Evolutionary conservation across 1,284 basidiomycete species (phyloP), one percentile per base, ranked within the genome.

Genomic region (Cutaneotrichosporon cavernicola): DNA sequence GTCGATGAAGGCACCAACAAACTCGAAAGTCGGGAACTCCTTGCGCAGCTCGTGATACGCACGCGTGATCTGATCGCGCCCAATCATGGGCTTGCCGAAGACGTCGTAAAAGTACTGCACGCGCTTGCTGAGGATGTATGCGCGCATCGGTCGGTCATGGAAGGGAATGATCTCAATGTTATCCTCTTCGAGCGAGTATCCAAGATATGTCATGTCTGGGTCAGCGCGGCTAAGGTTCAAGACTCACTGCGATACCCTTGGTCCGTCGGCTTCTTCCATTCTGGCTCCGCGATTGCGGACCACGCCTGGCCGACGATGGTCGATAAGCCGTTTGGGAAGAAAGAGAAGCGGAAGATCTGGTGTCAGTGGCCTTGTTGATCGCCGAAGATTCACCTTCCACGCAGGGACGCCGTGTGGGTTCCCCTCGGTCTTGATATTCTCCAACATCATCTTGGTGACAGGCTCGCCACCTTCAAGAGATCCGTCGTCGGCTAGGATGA

Each of bases 11-110:
- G 58, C 64, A 18, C 62, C 68, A 2, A 71, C 69, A 56, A 73
- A 73, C 60, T 73, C 67, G 21, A 73, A 70, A 18, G 64, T 67
- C 1, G 68, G 67, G 57, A 69, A 73, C 59, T 71, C 70, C 26
- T 62, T 40, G 2, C 59, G 47, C 14, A 73, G 63, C 46, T 70
- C 67, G 13, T 52, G 14, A 67, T 70, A 21, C 61, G 62, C 32
- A 58, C 40, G 32, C 59, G 69, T 34, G 60, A 68, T 18, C 43
- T 60, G 13, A 32, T 40, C 30, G 7, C 34, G 46, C 32, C n/a
- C 69, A 55, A 40, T 58, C 58, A 56, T 69, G 65, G 43, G 60
- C 49, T 63, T 43, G 14, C 38, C 52, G 16, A 40, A 11, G 16
- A 47, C n/a, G 26, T 64, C 21, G 59, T 68, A 65, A 47, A 72